These are phyloP conservation scores for Kalaharituber pfeilii DNA, from an alignment of 2,329 filamentous ascomycete species.

Conservation along the genomic window DNA sequence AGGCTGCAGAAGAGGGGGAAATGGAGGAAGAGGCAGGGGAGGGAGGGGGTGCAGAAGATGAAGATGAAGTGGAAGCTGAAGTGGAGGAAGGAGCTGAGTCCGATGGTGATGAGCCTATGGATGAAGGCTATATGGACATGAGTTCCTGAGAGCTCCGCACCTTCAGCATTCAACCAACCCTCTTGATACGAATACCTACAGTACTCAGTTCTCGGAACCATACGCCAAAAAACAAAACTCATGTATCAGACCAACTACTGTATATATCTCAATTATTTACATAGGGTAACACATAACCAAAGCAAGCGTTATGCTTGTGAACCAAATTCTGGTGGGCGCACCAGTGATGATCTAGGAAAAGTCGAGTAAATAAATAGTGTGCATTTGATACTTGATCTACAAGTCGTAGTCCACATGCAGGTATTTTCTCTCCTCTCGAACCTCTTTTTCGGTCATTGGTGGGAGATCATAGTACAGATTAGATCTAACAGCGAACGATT, in stretches of 20 bases:
- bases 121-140: slow-evolving; percentile 5
- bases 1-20: slow-evolving; percentile 7
- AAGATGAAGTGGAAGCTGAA: not conserved
- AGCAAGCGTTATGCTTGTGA: slow-evolving; percentile 6
- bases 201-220: slow-evolving; percentile 3
- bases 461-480: slow-evolving; percentile 81
- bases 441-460: slow-evolving; percentile 86
- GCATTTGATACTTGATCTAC: too few species aligned
- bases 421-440: slow-evolving; percentile 88
- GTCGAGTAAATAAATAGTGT: too few species aligned
- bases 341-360: too few species aligned
- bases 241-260: too few species aligned
- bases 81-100: slow-evolving; percentile 6
- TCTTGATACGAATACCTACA: slow-evolving; percentile 9
- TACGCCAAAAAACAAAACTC: too few species aligned
- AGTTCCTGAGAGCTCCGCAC: slow-evolving; percentile 1
- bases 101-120: slow-evolving; percentile 3
- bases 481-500: slow-evolving; percentile 25
- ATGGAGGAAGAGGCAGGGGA: slow-evolving; percentile 4
- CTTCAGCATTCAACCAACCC: slow-evolving; percentile 1
- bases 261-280: too few species aligned
- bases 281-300: too few species aligned
- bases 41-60: not conserved
- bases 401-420: slow-evolving; percentile 73
- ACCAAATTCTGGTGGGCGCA: not conserved